phyloP scores from a whole-genome alignment of 768 basidiomycete species.

The Suillus spraguei region DNA sequence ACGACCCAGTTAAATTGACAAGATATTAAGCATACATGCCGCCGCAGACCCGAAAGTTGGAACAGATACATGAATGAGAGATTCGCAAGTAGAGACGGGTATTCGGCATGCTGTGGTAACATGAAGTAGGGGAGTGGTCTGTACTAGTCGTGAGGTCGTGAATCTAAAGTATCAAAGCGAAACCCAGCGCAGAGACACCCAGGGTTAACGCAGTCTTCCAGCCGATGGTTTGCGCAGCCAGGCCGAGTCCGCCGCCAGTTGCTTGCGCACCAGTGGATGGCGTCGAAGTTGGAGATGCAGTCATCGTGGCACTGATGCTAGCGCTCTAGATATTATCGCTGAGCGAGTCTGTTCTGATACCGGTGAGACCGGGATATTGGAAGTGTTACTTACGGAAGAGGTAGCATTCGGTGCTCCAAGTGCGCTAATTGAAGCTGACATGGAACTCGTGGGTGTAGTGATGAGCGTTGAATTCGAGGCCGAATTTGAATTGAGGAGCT shows the following conservation, averaged over 20 bases:
- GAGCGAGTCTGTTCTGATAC: constrained; percentile 4
- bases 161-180: constrained; percentile 22
- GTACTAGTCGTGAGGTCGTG: constrained; percentile 3
- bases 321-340: background rate
- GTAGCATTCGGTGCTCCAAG: constrained; percentile 1
- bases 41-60: background rate
- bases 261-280: constrained; percentile 4
- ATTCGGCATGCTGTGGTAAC: background rate
- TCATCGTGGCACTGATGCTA: background rate
- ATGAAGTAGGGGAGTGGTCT: constrained; percentile 2
- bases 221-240: constrained; percentile 12
- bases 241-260: constrained; percentile 13
- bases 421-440: constrained; percentile 12
- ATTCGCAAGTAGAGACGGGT: background rate
- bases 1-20: background rate
- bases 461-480: constrained; percentile 42
- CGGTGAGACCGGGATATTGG: constrained; percentile 11
- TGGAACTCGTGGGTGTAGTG: constrained; percentile 12
- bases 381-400: constrained; percentile 9
- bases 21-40: background rate
- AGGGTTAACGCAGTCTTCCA: constrained; percentile 22
- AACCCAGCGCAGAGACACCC: constrained; percentile 22
- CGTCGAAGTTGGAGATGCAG: background rate
- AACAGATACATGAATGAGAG: constrained; percentile 1
- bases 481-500: constrained; percentile 49